Evolutionary conservation across 83 land plant genomes (phyloP).

Genomic region (Thuja plicata): DNA sequence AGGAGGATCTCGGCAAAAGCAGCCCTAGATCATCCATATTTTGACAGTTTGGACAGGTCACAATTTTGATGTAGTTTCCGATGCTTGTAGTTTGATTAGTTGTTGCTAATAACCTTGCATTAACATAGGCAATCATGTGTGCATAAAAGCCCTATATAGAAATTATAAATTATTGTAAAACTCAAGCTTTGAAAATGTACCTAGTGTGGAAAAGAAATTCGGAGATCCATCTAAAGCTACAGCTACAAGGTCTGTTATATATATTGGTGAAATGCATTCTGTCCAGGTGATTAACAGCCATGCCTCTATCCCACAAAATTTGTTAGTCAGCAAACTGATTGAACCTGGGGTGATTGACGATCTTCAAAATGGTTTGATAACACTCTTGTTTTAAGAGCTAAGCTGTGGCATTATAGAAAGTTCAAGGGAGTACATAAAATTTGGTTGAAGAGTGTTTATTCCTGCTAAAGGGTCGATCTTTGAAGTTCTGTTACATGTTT

Average conservation of each 20-base stretch:
- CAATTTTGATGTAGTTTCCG: slow-evolving; percentile 36
- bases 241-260: not conserved
- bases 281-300: not conserved
- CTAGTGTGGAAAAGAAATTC: not conserved
- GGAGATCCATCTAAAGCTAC: not conserved
- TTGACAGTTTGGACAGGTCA: slow-evolving; percentile 76
- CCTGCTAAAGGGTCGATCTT: not conserved
- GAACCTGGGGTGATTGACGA: not conserved
- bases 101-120: not conserved
- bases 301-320: not conserved
- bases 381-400: not conserved
- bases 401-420: not conserved
- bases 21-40: slow-evolving; percentile 79
- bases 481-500: not conserved
- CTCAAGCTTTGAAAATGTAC: no score
- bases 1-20: slow-evolving; percentile 79
- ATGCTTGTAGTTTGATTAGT: not conserved
- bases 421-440: not conserved
- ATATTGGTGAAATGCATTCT: not conserved
- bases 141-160: not conserved
- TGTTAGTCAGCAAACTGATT: no score
- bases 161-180: not conserved
- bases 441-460: not conserved
- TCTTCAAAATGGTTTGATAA: not conserved
- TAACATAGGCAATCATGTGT: not conserved